Evolutionary conservation across 208 protist genomes (phyloP), one percentile per base, ranked within the genome.

Genomic region (Phytomonas serpens): DNA sequence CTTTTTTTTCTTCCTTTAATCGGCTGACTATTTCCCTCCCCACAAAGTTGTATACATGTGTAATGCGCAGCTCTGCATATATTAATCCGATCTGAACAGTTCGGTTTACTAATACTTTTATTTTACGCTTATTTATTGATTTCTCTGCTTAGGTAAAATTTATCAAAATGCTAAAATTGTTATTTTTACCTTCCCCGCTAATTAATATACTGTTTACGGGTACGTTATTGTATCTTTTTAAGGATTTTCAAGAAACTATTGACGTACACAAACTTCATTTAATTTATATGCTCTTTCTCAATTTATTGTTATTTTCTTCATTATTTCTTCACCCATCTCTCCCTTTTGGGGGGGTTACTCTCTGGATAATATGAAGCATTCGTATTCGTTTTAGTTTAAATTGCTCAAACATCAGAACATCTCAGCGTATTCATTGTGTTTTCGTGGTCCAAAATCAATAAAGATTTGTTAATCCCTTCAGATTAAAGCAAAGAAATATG

Each of bases 401-500:
- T 61, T 29, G 61, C n/a, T 32, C 30, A 65, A 6, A 64, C 30
- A 72, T 31, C 27, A 65, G 61, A 32, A 72, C 10, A 65, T 31
- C 9, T 57, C 47, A 64, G 37, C 23, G 29, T 32, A 32, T 1
- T 16, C 65, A 19, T 68, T 31, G 29, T 16, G 64, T 30, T 57
- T 37, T 14, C 31, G 2, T 64, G 30, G 5, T 40, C 32, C 51
- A 10, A n/a, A 64, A 61, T 51, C 10, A 61, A 64, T 33, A 36
- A 75, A 75, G 2, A 34, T 27, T 23, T 57, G 3, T 52, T 1
- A 23, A 19, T 37, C 19, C 16, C 40, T 4, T 19, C 14, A 34
- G 14, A 67, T 6, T 61, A 47, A 62, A 27, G n/a, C 16, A 57
- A 57, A 19, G 67, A 23, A 38, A 31, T 52, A 85, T 80, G 75